These are phyloP conservation scores for Galerina sulciceps DNA, from an alignment of 768 basidiomycete genomes.

Conservation along the genomic window DNA sequence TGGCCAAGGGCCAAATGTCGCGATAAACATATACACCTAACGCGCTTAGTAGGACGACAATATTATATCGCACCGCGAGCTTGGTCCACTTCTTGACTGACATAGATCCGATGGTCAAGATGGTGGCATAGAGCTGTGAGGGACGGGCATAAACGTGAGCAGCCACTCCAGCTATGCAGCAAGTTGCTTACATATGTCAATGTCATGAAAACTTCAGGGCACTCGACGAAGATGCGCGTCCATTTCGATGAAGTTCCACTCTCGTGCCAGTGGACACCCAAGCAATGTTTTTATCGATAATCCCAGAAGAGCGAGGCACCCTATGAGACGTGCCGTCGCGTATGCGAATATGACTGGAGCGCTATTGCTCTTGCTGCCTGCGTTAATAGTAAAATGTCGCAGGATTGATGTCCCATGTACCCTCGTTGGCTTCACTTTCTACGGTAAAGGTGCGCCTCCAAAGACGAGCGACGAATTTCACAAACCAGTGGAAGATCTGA, in stretches of 20 bases:
- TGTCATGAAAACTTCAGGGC: constrained; percentile 7
- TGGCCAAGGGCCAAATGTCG: constrained; percentile 61
- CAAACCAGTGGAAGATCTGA: constrained; percentile 2
- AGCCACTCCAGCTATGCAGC: not conserved
- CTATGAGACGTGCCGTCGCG: constrained; percentile 9
- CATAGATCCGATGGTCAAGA: constrained; percentile 43
- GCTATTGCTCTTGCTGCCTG: not conserved
- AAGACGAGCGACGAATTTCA: not conserved
- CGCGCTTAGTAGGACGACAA: constrained; percentile 31
- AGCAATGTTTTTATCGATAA: constrained; percentile 6
- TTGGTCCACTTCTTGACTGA: constrained; percentile 32
- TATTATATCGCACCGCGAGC: constrained; percentile 28
- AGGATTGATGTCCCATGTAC: not conserved
- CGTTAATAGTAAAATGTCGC: constrained; percentile 1
- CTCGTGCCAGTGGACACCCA: not conserved
- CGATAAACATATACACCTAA: constrained; percentile 54
- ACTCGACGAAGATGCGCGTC: not conserved
- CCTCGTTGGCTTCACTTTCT: not conserved
- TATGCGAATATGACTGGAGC: constrained; percentile 15
- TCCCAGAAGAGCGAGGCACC: constrained; percentile 14
- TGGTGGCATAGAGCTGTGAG: constrained; percentile 36
- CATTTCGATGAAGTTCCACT: not conserved
- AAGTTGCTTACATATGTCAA: constrained; percentile 10
- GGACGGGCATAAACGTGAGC: not conserved
- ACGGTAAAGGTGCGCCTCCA: not conserved